Base-by-base conservation (phyloP, 805 yeast genomes). In the Wickerhamiella cacticola region DNA sequence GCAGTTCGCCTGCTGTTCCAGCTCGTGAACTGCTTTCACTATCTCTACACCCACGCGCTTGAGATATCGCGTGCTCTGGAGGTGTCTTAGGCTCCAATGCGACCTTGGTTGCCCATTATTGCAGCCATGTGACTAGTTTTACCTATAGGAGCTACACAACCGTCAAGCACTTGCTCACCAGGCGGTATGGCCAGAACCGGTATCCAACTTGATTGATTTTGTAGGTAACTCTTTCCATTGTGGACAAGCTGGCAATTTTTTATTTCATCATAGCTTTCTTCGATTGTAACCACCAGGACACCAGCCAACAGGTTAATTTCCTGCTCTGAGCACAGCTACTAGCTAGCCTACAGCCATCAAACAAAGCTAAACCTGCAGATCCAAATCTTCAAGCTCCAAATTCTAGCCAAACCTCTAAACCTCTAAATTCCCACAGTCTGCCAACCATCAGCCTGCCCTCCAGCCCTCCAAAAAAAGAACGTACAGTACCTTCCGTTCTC, bases 81-180 rank as follows among this genome's bases (percentile, higher is more conserved):
- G 97, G 98, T 56, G 59, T 58, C 1, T 67, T 66, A 2, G 64
- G 56, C 5, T 58, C 35, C 41, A 21, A 44, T 44, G 13, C 41
- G 41, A 15, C 47, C 47, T 8, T 24, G 18, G 41, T 44, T 44
- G 24, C 28, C 56, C 26, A 85, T 63, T 44, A 76, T 68, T 0
- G 92, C 76, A 0, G 96, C 95, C 23, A 80, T 67, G 64, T 89
- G 97, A 0, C 96, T 85, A 0, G 98, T 92, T 62, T 92, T 92
- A 63, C 92, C 92, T 3, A 98, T 98, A 2, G 98, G 98, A 0
- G 98, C 98, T 2, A 97, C 88, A 65, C 96, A 88, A 1, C 95
- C 81, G 65, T 92, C 98, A 36, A 92, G 34, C 3, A 44, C 41
- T 10, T 23, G n/a, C 6, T 44, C 47, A 3, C 31, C 34, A 13